Percentiles rank a stretch among this genome's conserved stretches.
Conservation (phyloP, 768 basidiomycete genomes). For the Boletus subcaerulescens region DNA sequence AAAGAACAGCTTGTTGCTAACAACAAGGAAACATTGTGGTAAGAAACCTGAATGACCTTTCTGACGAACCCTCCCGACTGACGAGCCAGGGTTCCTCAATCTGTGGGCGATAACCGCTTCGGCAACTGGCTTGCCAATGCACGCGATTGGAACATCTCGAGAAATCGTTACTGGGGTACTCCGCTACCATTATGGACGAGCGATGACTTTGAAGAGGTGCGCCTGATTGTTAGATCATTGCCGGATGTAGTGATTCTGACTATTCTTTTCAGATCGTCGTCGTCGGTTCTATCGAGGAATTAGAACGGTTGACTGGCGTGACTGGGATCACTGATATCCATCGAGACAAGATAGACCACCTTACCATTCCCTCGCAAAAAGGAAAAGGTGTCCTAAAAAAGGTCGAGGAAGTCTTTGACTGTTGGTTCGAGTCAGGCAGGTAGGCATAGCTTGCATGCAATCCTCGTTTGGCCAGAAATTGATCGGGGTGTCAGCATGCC, state of each 20-base stretch:
- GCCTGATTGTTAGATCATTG: not conserved
- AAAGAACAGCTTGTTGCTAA: constrained; percentile 85
- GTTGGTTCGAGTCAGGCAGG: constrained; percentile 99
- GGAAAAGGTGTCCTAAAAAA: constrained; percentile 86
- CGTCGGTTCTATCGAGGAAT: constrained; percentile 82
- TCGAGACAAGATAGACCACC: constrained; percentile 91
- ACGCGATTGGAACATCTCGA: constrained; percentile 99
- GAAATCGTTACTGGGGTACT: constrained; percentile 99
- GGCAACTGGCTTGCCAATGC: constrained; percentile 98
- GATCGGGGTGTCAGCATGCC: constrained; percentile 72
- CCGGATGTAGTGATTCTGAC: not conserved
- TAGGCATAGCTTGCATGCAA: constrained; percentile 32
- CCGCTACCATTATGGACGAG: constrained; percentile 96
- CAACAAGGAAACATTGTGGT: constrained; percentile 91
- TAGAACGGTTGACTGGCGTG: constrained; percentile 82
- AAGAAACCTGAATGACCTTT: constrained; percentile 10
- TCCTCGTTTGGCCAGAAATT: not conserved
- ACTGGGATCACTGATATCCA: constrained; percentile 87
- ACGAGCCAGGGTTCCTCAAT: constrained; percentile 79
- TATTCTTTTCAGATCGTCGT: constrained; percentile 60
- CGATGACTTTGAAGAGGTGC: constrained; percentile 84
- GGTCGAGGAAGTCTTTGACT: constrained; percentile 98
- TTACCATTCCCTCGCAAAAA: constrained; percentile 89
- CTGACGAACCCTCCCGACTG: not conserved
- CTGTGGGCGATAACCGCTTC: constrained; percentile 87